Percentiles rank a stretch among this genome's conserved stretches.
These are phyloP conservation scores for Phytophthora uliginosa DNA, from an alignment of 352 stramenopile genomes.

Conservation along the genomic window DNA sequence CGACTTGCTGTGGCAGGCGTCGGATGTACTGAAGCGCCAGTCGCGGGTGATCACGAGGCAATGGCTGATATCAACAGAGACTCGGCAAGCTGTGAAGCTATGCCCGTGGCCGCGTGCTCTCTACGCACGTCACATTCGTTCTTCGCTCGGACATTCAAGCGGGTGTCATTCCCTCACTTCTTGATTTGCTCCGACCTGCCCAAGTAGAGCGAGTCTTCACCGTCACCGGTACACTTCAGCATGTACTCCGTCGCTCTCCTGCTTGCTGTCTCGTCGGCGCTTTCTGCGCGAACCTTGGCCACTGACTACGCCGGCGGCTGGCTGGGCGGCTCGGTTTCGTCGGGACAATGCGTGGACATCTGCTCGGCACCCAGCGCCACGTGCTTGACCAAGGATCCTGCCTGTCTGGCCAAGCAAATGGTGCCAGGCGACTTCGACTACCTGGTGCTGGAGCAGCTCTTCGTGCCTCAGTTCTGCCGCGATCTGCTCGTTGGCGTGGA, in stretches of 20 bases:
- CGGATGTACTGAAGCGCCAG: conserved; percentile 12
- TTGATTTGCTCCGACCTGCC: conserved; percentile 31
- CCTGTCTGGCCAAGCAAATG: conserved; percentile 72
- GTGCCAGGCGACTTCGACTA: conserved; percentile 81
- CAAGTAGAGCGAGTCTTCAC: conserved; percentile 24
- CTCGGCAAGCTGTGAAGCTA: conserved; percentile 3
- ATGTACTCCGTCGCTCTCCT: conserved; percentile 37
- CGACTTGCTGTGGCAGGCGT: conserved; percentile 1
- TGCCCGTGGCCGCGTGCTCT: conserved; percentile 24
- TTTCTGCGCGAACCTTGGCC: conserved; percentile 28
- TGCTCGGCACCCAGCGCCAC: conserved; percentile 71
- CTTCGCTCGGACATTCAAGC: conserved; percentile 12
- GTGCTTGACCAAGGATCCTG: conserved; percentile 61
- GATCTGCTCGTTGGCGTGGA: conserved; percentile 77
- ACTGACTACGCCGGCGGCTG: conserved; percentile 75
- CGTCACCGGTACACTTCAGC: conserved; percentile 7
- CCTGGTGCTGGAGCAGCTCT: conserved; percentile 83
- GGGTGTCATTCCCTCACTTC: conserved; percentile 14
- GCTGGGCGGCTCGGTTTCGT: conserved; percentile 42
- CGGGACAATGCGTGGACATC: conserved; percentile 77
- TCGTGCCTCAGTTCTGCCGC: conserved; percentile 83
- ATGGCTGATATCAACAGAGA: conserved; percentile 22
- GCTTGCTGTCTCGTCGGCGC: conserved; percentile 18
- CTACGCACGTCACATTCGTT: conserved; percentile 29
- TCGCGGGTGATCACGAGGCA: conserved; percentile 15